Evolutionary conservation across 1,139 yeast genomes (phyloP).

Genomic region (Saccharomyces hybrid): DNA sequence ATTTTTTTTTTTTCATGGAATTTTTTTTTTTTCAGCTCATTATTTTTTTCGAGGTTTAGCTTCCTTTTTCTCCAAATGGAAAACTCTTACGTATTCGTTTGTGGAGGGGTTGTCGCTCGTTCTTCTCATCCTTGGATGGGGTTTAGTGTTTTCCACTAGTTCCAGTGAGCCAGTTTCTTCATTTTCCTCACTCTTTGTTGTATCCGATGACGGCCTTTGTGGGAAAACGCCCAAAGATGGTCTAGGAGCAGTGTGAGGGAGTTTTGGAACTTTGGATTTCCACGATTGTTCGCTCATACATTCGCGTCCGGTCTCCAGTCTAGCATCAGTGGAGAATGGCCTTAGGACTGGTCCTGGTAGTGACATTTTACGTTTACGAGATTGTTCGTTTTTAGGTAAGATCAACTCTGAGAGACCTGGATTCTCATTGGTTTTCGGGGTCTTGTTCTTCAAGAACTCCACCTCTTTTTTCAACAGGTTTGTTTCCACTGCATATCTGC

Average conservation of each 20-base stretch:
- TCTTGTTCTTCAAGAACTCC: constrained; percentile 18
- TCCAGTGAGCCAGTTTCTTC: constrained; percentile 5
- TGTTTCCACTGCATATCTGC: constrained; percentile 22
- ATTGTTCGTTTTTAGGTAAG: background rate
- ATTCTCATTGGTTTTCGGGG: constrained; percentile 4
- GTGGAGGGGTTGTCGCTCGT: constrained; percentile 26
- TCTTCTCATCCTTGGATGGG: constrained; percentile 28
- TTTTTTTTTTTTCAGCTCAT: background rate
- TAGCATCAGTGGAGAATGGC: background rate
- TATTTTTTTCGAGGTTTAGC: background rate
- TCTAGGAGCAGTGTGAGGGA: background rate
- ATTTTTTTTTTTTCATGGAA: no score
- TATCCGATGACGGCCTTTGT: background rate
- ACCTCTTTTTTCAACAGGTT: constrained; percentile 21
- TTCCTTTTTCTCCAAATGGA: constrained; percentile 21
- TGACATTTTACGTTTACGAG: background rate
- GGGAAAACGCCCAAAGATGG: background rate
- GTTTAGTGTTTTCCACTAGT: constrained; percentile 26
- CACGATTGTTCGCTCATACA: background rate
- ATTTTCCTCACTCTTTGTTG: background rate
- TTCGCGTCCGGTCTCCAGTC: background rate
- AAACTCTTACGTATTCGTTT: constrained; percentile 26
- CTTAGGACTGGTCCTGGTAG: background rate
- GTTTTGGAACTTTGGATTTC: background rate
- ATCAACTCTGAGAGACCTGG: background rate